Percentiles rank a stretch among this genome's conserved stretches.
Conservation (phyloP, 2,329 filamentous ascomycete species). For the Clarireedia sp. region DNA sequence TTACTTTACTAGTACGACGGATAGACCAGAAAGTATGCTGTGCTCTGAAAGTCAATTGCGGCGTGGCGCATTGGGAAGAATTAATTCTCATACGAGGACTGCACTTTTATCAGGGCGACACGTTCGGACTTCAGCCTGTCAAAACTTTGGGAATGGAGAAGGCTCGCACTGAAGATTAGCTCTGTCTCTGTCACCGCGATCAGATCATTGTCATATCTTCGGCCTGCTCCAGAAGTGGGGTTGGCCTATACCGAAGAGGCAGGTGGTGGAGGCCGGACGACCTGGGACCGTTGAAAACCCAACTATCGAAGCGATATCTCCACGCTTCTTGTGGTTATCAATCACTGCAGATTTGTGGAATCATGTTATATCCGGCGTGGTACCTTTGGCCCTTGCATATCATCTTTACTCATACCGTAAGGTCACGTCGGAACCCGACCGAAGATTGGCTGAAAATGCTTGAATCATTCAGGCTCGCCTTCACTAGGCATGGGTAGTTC, state of each 20-base stretch:
- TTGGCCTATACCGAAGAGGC: not conserved
- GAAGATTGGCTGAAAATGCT: not conserved
- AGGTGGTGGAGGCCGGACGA: not conserved
- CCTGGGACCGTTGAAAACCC: not conserved
- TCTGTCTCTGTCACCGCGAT: not conserved
- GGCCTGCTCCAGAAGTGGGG: not conserved
- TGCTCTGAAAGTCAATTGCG: not conserved
- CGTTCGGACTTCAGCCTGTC: not conserved
- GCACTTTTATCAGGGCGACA: too few relatives aligned
- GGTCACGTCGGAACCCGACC: not conserved
- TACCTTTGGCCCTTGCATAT: not conserved
- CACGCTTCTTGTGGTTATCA: not conserved
- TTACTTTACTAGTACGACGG: too few relatives aligned
- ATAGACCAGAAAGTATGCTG: not conserved
- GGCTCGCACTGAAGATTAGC: not conserved
- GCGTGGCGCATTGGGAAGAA: too few relatives aligned
- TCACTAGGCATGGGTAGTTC: not conserved
- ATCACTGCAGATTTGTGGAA: too few relatives aligned
- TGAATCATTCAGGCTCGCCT: not conserved
- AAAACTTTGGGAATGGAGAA: not conserved
- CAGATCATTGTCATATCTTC: not conserved
- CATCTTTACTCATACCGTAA: not conserved
- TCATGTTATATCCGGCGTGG: too few relatives aligned
- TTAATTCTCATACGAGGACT: too few relatives aligned
- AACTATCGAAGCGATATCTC: conserved; percentile 1